Evolutionary conservation across 2,329 filamentous ascomycete genomes (phyloP).

Genomic region (Capronia americana): DNA sequence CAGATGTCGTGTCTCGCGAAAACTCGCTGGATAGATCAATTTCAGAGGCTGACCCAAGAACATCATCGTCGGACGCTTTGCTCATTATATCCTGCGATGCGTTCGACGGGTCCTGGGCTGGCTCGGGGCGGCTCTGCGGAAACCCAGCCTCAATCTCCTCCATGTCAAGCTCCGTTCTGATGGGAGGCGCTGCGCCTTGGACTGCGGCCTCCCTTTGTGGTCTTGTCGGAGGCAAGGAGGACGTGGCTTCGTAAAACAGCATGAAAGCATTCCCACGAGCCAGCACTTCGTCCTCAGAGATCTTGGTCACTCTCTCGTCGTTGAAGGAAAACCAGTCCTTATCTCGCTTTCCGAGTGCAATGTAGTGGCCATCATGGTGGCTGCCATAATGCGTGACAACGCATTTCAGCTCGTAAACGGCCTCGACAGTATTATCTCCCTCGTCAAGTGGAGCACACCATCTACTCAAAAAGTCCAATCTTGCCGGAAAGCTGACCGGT

Average conservation of each 20-base stretch:
- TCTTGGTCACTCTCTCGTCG: slow-evolving; percentile 80
- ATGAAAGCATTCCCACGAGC: slow-evolving; percentile 87
- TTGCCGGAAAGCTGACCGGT: slow-evolving; percentile 74
- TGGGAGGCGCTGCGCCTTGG: not conserved
- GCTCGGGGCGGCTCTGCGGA: not conserved
- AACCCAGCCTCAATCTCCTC: not conserved
- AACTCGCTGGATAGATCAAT: not conserved
- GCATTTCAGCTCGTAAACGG: slow-evolving; percentile 76
- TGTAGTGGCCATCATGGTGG: slow-evolving; percentile 95
- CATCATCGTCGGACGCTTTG: slow-evolving; percentile 1
- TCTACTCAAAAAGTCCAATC: slow-evolving; percentile 73
- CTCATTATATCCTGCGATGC: not conserved
- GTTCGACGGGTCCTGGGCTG: not conserved
- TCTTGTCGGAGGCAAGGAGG: not conserved
- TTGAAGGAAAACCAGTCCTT: slow-evolving; percentile 83
- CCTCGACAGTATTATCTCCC: slow-evolving; percentile 49
- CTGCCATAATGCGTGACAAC: slow-evolving; percentile 87
- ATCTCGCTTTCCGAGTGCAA: slow-evolving; percentile 75
- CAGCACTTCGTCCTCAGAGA: slow-evolving; percentile 75
- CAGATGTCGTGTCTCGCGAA: slow-evolving; percentile 8
- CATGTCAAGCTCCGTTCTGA: not conserved
- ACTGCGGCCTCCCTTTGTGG: not conserved
- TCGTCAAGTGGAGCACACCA: slow-evolving; percentile 59
- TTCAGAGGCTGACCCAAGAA: slow-evolving; percentile 6
- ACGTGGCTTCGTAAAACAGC: slow-evolving; percentile 84